These are phyloP conservation scores for Zygnema circumcarinatum DNA, from an alignment of 139 green algal genomes.

Conservation along the genomic window DNA sequence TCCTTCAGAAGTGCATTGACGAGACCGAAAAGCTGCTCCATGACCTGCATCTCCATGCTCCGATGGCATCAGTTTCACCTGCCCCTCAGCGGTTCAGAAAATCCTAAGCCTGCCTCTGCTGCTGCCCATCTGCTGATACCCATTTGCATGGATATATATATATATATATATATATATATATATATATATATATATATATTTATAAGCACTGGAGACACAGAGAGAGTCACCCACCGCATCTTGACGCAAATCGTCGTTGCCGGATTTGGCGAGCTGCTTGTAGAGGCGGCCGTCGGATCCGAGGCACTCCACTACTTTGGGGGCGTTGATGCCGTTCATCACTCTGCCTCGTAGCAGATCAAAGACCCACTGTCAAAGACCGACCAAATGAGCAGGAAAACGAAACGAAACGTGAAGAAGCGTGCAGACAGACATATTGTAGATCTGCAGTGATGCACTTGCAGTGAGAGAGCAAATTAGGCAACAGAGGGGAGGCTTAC, in stretches of 20 bases:
- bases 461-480: background rate
- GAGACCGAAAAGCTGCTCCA: conserved; percentile 95
- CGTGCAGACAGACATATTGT: background rate
- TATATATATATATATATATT: too few relatives aligned
- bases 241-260: conserved; percentile 86
- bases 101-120: too few relatives aligned
- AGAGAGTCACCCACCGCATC: conserved; percentile 82
- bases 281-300: conserved; percentile 65
- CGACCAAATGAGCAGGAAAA: background rate
- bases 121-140: too few relatives aligned
- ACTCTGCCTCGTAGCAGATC: conserved; percentile 28
- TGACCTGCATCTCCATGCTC: conserved; percentile 66
- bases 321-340: conserved; percentile 72
- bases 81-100: too few relatives aligned
- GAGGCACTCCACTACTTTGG: conserved; percentile 78
- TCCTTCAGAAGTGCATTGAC: conserved; percentile 80
- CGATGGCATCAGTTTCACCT: too few relatives aligned
- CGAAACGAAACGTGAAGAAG: background rate
- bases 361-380: conserved; percentile 6
- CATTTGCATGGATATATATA: too few relatives aligned
- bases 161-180: too few relatives aligned
- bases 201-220: too few relatives aligned
- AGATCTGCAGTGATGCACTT: conserved; percentile 7
- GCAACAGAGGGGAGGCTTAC: background rate
- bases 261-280: conserved; percentile 78